Evolutionary conservation across 169 alveolate genomes (phyloP), one percentile per base, ranked within the genome.

Genomic region (Plasmodium gaboni): DNA sequence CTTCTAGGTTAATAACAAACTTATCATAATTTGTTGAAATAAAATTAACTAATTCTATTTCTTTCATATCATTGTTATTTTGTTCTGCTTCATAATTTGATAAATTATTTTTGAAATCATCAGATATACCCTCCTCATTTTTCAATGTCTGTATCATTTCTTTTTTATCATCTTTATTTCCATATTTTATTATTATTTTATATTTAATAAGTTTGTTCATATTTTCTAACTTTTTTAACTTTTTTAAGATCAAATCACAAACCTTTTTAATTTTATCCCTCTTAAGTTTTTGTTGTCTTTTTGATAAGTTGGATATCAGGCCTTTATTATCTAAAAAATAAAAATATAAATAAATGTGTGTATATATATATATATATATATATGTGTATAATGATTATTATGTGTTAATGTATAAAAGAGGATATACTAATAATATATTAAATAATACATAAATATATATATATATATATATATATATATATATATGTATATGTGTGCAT

Each of bases 111-210:
- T 50, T 76, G 46, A 76, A 46, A 9, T 61, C 65, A 63, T 76
- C 60, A 15, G 89, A 76, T 15, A 76, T 61, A 24, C 24, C 46
- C 19, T 48, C 57, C 9, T 76, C 74, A 65, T 63, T 76, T 22
- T 22, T 76, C 46, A 76, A 38, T 13, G 67, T 26, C 12, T 76
- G 76, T 26, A 76, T 42, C 2, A 51, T 12, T 10, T 51, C 89
- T 0, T 55, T 76, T 76, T 76, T 76, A 63, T 38, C 46, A 2
- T 76, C 67, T 24, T 61, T 22, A 10, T 64, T 76, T 48, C 89
- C 89, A 64, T 3, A 76, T 64, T 76, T 76, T 63, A 76, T 44
- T 63, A 76, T 15, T 48, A 50, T 50, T 2, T 57, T 74, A 64
- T 46, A 63, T 1, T 76, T 50, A 55, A 46, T 64, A 44, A 76